These are phyloP conservation scores for Serendipita sp. DNA, from an alignment of 768 basidiomycete species.

Conservation along the genomic window DNA sequence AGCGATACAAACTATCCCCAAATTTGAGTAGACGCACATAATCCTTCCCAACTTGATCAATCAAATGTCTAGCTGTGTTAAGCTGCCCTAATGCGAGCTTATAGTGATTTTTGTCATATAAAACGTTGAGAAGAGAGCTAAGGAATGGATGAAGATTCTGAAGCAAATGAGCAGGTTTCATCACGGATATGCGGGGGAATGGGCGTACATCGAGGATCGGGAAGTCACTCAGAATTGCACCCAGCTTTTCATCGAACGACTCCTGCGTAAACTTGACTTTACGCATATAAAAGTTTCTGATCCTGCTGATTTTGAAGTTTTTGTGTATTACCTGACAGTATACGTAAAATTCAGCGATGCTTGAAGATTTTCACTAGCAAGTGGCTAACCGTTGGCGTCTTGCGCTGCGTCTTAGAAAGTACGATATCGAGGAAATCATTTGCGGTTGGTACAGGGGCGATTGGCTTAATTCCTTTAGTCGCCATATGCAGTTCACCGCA, in stretches of 20 bases:
- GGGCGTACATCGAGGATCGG: slow-evolving; percentile 84
- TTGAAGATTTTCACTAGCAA: neutral
- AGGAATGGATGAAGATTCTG: slow-evolving; percentile 93
- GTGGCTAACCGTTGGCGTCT: slow-evolving; percentile 74
- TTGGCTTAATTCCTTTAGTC: slow-evolving; percentile 85
- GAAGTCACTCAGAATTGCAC: slow-evolving; percentile 87
- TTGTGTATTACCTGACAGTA: slow-evolving; percentile 78
- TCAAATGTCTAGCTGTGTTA: slow-evolving; percentile 86
- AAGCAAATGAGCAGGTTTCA: neutral
- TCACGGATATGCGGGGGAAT: neutral
- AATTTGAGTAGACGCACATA: slow-evolving; percentile 95
- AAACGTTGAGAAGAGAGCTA: slow-evolving; percentile 87
- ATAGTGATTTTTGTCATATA: slow-evolving; percentile 99
- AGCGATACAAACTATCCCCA: slow-evolving; percentile 92
- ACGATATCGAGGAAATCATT: slow-evolving; percentile 90
- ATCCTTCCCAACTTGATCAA: slow-evolving; percentile 94
- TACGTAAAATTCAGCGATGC: neutral
- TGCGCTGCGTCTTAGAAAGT: slow-evolving; percentile 84
- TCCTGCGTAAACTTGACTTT: slow-evolving; percentile 99
- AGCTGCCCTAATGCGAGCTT: slow-evolving; percentile 96
- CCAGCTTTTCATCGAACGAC: slow-evolving; percentile 88
- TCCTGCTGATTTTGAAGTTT: slow-evolving; percentile 99
- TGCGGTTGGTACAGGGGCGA: slow-evolving; percentile 96
- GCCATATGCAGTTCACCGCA: slow-evolving; percentile 28
- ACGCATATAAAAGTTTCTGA: slow-evolving; percentile 96